Evolutionary conservation across 805 yeast genomes (phyloP).

Genomic region (Ogataea nakhonphanomensis): DNA sequence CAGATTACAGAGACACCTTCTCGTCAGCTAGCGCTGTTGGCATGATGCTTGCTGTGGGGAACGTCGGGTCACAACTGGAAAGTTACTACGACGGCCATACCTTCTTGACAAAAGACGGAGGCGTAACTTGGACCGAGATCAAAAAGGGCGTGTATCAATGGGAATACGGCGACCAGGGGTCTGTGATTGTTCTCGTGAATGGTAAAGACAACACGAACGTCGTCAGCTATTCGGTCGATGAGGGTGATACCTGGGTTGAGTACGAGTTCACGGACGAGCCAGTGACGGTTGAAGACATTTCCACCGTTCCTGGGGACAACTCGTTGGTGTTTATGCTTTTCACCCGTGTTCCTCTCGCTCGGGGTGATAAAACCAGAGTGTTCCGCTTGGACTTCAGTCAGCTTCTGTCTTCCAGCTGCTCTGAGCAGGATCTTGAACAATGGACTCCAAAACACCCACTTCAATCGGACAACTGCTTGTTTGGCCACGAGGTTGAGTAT

Average conservation of each 20-base stretch:
- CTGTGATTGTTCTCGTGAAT: conserved; percentile 69
- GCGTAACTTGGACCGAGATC: conserved; percentile 78
- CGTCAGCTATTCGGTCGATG: conserved; percentile 66
- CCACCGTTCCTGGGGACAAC: conserved; percentile 85
- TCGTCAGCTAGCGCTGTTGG: conserved; percentile 87
- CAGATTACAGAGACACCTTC: conserved; percentile 73
- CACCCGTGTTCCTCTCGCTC: conserved; percentile 44
- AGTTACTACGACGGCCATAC: conserved; percentile 43
- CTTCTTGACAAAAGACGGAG: conserved; percentile 79
- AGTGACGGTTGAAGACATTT: conserved; percentile 64
- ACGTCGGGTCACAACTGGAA: conserved; percentile 66
- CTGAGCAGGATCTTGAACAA: conserved; percentile 56
- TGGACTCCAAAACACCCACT: conserved; percentile 59
- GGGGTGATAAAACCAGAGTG: conserved; percentile 48
- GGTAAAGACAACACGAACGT: conserved; percentile 56
- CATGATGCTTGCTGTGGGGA: conserved; percentile 79
- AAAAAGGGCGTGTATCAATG: conserved; percentile 72
- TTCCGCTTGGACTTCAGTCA: conserved; percentile 57
- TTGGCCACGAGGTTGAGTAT: conserved; percentile 64
- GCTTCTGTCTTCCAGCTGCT: conserved; percentile 47
- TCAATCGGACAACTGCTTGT: conserved; percentile 51
- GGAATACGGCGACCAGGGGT: conserved; percentile 94
- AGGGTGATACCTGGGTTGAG: conserved; percentile 72
- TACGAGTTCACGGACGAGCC: conserved; percentile 58
- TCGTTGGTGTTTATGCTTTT: conserved; percentile 71